Evolutionary conservation across 768 basidiomycete species (phyloP), one percentile per base, ranked within the genome.

Genomic region (Trichaptum fuscoviolaceum): DNA sequence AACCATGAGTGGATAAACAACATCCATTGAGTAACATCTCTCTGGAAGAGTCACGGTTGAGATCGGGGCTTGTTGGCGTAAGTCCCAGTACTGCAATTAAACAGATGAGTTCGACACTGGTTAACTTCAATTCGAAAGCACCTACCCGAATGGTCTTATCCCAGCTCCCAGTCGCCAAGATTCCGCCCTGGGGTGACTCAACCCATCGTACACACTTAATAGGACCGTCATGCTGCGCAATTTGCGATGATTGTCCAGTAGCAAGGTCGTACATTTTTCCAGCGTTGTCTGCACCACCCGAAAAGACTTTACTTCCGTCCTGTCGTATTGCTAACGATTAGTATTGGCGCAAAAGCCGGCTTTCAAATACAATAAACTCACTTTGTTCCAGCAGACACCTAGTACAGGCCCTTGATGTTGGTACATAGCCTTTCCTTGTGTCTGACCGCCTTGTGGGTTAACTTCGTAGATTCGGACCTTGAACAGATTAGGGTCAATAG

Each of bases 401-500:
- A 99, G 77, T 0, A 95, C 95, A 1, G 96, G 96, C 0, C 87
- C 95, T 74, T 95, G 92, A 73, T 99, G 96, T 35, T 79, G 79
- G 75, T 95, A 96, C 86, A 92, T 89, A 0, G 95, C 95, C 77
- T 94, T 95, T 20, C 92, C 92, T 75, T 92, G 88, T 1, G 91
- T 89, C 72, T 92, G 90, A 24, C 93, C 92, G 15, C 79, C 80
- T 24, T 83, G 84, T 27, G 86, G 81, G 34, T 88, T 88, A 65
- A 98, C 89, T 80, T 96, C 93, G 77, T 99, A 99, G 59, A 98
- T 83, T 61, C 95, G 87, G 30, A 97, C 95, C 93, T 96, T 66
- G 0, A 66, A 10, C 20, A 52, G 20, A 52, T 3, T 20, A 1
- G 30, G 25, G 59, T 23, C 23, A 18, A 26, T 23, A 65, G 20